phyloP scores from a whole-genome alignment of 2,329 filamentous ascomycete species.

The Colletotrichum paranaense region DNA sequence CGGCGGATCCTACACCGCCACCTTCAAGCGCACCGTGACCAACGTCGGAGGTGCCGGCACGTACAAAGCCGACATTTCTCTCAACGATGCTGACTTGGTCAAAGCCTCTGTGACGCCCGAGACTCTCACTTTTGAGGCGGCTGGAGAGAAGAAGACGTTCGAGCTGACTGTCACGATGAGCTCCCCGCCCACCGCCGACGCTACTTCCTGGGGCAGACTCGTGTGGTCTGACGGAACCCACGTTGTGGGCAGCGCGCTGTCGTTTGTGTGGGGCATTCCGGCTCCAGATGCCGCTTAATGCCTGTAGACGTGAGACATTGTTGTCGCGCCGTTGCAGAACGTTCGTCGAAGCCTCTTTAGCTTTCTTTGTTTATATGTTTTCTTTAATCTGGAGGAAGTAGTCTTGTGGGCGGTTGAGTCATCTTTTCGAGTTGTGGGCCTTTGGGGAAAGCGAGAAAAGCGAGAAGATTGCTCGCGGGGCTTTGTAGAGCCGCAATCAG shows the following conservation, averaged over 20 bases:
- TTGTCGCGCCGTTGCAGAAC: not conserved
- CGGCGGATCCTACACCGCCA: slow-evolving; percentile 23
- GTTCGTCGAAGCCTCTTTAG: not conserved
- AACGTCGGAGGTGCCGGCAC: slow-evolving; percentile 26
- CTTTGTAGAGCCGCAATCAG: not conserved
- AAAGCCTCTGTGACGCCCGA: slow-evolving; percentile 6
- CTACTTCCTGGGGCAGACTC: slow-evolving; percentile 15
- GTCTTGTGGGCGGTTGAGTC: not conserved
- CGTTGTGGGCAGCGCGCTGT: slow-evolving; percentile 31
- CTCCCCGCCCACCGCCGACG: not conserved
- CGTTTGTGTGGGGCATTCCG: slow-evolving; percentile 11
- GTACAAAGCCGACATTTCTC: slow-evolving; percentile 16
- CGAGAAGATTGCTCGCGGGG: not conserved
- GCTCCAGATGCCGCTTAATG: not conserved
- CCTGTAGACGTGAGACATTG: not conserved
- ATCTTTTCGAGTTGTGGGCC: not conserved
- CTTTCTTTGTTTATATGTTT: not conserved
- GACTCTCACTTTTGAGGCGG: not conserved
- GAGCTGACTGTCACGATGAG: not conserved
- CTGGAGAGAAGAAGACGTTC: not conserved
- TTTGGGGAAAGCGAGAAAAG: not conserved
- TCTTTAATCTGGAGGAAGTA: not conserved
- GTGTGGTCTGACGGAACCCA: slow-evolving; percentile 33
- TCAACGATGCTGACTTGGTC: slow-evolving; percentile 1
- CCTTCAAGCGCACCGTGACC: slow-evolving; percentile 29